Percentiles rank a stretch among this genome's conserved stretches.
These are phyloP conservation scores for Cercospora sojina DNA, from an alignment of 2,329 filamentous ascomycete genomes.

Conservation along the genomic window DNA sequence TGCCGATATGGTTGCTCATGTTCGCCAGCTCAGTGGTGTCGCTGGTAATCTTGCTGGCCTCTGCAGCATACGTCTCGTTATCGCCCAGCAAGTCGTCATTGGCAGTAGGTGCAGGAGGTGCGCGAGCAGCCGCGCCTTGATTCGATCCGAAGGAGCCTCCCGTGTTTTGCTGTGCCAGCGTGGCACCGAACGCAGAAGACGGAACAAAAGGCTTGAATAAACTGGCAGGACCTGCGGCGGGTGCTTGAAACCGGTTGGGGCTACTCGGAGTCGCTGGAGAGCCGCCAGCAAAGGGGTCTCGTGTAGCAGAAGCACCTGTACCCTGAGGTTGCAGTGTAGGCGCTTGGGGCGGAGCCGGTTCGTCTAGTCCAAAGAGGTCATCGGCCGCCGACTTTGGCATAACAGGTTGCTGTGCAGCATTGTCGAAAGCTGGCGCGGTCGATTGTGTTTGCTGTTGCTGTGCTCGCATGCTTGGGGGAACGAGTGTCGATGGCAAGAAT, in stretches of 20 bases:
- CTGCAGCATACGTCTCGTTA: conserved; percentile 69
- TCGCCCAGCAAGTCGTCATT: conserved; percentile 85
- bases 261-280: conserved; percentile 55
- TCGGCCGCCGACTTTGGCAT: conserved; percentile 80
- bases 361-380: conserved; percentile 89
- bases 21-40: conserved; percentile 94
- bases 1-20: conserved; percentile 91
- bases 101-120: conserved; percentile 34
- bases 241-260: conserved; percentile 37
- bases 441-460: conserved; percentile 54
- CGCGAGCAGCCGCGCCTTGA: conserved; percentile 31
- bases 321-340: conserved; percentile 64
- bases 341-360: conserved; percentile 53
- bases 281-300: conserved; percentile 63
- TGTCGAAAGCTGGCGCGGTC: conserved; percentile 55
- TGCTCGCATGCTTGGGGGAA: conserved; percentile 81
- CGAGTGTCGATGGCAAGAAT: conserved; percentile 73
- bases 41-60: conserved; percentile 80
- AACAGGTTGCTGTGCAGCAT: conserved; percentile 45
- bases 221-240: conserved; percentile 41
- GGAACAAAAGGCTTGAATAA: conserved; percentile 87
- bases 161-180: conserved; percentile 72
- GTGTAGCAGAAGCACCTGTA: conserved; percentile 67
- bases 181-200: conserved; percentile 87
- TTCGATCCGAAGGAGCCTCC: conserved; percentile 55